phyloP scores from a whole-genome alignment of 306 rosid species.

The Oemleria cerasiformis region DNA sequence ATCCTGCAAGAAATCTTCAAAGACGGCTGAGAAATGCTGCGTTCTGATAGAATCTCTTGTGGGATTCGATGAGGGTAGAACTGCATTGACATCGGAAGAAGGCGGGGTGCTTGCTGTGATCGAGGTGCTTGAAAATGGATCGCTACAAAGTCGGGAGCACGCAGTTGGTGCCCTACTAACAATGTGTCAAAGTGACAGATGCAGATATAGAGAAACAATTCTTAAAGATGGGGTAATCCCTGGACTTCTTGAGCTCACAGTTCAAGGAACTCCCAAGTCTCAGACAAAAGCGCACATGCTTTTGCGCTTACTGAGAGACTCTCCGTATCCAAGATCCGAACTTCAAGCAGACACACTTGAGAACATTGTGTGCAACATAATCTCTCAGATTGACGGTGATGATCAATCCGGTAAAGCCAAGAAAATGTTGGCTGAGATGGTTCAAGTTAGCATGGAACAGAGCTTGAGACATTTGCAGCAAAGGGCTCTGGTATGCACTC shows the following conservation, averaged over 20 bases:
- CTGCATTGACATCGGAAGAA: conserved; percentile 71
- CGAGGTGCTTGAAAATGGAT: conserved; percentile 88
- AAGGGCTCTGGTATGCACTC: conserved; percentile 91
- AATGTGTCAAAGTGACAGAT: conserved; percentile 81
- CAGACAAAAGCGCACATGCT: conserved; percentile 75
- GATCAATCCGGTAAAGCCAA: conserved; percentile 87
- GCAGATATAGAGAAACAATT: conserved; percentile 83
- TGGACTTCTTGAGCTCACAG: conserved; percentile 94
- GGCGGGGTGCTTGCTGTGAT: conserved; percentile 94
- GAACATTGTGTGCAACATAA: conserved; percentile 88
- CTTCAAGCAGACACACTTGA: conserved; percentile 82
- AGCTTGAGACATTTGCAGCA: conserved; percentile 90
- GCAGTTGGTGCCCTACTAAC: conserved; percentile 82
- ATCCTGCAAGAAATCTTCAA: conserved; percentile 76
- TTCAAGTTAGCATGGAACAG: conserved; percentile 98
- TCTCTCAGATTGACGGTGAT: conserved; percentile 86
- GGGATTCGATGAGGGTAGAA: conserved; percentile 70
- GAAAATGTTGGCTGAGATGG: conserved; percentile 98
- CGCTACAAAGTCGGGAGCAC: conserved; percentile 78
- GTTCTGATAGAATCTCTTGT: conserved; percentile 76
- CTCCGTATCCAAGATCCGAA: conserved; percentile 84
- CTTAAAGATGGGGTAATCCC: conserved; percentile 97
- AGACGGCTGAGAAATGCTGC: conserved; percentile 88
- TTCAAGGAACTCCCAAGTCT: conserved; percentile 92
- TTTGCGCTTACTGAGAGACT: conserved; percentile 67